Base-by-base conservation (phyloP, 2,329 filamentous ascomycete genomes). In the Magnaporthiopsis rhizophila region DNA sequence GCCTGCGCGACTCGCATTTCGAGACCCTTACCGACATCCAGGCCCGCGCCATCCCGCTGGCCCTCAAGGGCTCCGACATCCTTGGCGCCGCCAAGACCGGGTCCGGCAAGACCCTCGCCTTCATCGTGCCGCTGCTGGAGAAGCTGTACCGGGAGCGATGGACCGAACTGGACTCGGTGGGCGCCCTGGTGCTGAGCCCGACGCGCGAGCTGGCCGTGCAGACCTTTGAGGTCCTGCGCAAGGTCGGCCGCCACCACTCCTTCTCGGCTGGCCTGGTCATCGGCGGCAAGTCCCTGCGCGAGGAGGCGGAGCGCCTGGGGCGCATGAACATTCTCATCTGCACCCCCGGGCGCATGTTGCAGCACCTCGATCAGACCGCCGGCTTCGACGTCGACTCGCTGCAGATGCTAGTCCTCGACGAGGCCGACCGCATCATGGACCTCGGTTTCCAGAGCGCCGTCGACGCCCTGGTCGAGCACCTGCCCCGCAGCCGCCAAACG, bases 241-340 rank as follows among this genome's bases (percentile, higher is more conserved):
- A 96, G 75, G 86, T 99, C 65, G 95, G 95, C 59, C 86, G 91
- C 65, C 87, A 94, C 65, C 94, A 99, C 75, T 83, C 86, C 66
- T 97, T 98, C 74, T 96, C 94, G 0, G 95, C 95, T 0, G 95
- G 95, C 0, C 77, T 98, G 70, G 86, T 99, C 12, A 98, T 98
- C 70, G 95, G 95, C 57, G 95, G 95, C 57, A 97, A 96, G 81
- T 93, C 85, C 74, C 73, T 97, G 71, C 88, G 90, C 72, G 93
- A 97, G 71, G 86, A 99, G 77, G 87, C 91, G 30, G 91, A 96
- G 70, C 85, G 93, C 45, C 74, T 99, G 66, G 86, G 86, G 3
- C 86, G 92, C 68, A 98, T 99, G 94, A 99, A 98, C 74, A 98
- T 99, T 61, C 79, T 99, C 32, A 92, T 99, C 12, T 96, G 93